Percentiles rank a stretch among this genome's conserved stretches.
Evolutionary conservation across 495 filamentous ascomycete species (phyloP).

Genomic region (Tuber indicum): DNA sequence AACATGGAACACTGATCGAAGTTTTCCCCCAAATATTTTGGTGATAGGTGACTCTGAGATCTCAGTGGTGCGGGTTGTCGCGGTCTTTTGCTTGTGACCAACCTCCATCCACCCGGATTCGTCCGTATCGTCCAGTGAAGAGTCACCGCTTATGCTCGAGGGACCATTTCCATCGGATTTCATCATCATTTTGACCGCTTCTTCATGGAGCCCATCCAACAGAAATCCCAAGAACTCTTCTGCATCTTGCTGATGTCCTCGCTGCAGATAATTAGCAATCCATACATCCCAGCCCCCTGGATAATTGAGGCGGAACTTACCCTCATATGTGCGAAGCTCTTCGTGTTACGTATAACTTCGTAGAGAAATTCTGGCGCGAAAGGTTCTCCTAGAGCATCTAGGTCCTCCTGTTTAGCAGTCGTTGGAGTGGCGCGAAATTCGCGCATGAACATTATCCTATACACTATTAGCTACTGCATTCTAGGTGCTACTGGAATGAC

Average conservation of each 20-base stretch:
- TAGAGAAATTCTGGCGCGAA: conserved; percentile 96
- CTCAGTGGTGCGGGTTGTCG: conserved; percentile 82
- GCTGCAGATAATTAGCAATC: conserved; percentile 49
- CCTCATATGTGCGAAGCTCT: conserved; percentile 85
- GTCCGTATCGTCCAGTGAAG: conserved; percentile 16
- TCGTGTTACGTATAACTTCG: conserved; percentile 76
- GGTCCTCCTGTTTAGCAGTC: conserved; percentile 64
- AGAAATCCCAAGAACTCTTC: conserved; percentile 96
- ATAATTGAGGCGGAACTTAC: conserved; percentile 47
- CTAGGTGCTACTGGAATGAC: neutral
- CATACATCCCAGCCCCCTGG: neutral
- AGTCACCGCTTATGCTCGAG: conserved; percentile 35
- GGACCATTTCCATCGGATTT: conserved; percentile 43
- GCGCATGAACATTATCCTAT: conserved; percentile 88
- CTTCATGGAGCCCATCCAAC: conserved; percentile 85
- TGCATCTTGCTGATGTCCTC: conserved; percentile 95
- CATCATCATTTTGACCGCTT: conserved; percentile 72
- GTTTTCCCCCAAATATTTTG: conserved; percentile 87
- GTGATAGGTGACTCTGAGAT: conserved; percentile 75
- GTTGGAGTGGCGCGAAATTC: conserved; percentile 85
- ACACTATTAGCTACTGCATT: conserved; percentile 27
- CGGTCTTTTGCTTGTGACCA: conserved; percentile 79
- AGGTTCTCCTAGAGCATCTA: conserved; percentile 84
- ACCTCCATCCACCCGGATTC: conserved; percentile 83
- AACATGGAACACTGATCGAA: conserved; percentile 81